These are phyloP conservation scores for Phytophthora syringae DNA, from an alignment of 352 stramenopile genomes.

Conservation along the genomic window DNA sequence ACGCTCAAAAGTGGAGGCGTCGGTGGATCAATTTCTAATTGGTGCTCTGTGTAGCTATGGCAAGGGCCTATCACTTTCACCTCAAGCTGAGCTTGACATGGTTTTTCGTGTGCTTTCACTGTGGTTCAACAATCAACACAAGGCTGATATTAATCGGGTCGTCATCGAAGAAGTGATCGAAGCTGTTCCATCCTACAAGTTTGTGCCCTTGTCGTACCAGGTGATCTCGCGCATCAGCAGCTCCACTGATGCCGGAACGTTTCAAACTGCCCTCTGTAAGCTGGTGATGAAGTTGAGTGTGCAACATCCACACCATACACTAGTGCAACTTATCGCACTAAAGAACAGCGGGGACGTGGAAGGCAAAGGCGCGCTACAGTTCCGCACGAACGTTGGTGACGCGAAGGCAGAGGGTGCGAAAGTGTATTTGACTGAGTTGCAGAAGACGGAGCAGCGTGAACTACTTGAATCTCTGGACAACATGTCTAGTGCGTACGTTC, in stretches of 20 bases:
- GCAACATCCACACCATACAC: constrained; percentile 96
- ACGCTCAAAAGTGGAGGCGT: constrained; percentile 83
- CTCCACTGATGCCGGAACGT: constrained; percentile 39
- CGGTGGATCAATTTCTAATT: constrained; percentile 86
- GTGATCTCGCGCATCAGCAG: constrained; percentile 96
- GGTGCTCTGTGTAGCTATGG: constrained; percentile 91
- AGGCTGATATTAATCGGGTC: constrained; percentile 79
- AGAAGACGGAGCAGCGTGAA: constrained; percentile 55
- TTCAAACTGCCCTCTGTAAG: constrained; percentile 87
- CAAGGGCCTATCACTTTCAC: constrained; percentile 58
- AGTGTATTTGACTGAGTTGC: constrained; percentile 65
- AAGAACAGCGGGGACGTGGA: constrained; percentile 94
- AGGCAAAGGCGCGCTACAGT: constrained; percentile 76
- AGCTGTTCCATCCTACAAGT: constrained; percentile 94
- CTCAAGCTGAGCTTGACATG: constrained; percentile 83
- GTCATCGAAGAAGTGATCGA: constrained; percentile 82
- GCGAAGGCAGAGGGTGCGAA: constrained; percentile 73
- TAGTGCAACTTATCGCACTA: constrained; percentile 96
- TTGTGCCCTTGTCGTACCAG: constrained; percentile 97
- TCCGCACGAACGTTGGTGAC: constrained; percentile 83
- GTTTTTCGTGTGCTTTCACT: constrained; percentile 94
- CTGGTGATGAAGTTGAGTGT: constrained; percentile 93
- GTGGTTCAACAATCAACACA: constrained; percentile 94
- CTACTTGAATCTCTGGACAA: constrained; percentile 81
- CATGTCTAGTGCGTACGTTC: constrained; percentile 77